Evolutionary conservation across 495 filamentous ascomycete species (phyloP), one percentile per base, ranked within the genome.

Genomic region (Aspergillus affinis): DNA sequence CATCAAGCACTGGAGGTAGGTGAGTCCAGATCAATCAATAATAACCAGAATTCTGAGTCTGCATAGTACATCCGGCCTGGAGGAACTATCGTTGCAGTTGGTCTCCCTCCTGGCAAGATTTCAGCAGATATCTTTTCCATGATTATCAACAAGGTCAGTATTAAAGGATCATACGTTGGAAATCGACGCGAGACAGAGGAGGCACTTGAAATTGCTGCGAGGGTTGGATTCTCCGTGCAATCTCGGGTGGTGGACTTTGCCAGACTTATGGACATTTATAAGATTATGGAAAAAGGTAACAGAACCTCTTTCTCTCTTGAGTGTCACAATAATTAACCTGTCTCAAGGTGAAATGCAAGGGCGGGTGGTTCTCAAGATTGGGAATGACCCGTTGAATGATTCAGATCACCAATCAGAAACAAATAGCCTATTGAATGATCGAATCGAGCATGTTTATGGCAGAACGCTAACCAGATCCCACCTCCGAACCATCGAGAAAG

Each of bases 131-230:
- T 61, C 26, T 61, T 56, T 8, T 26, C 59, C 1, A 51, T 61
- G 27, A 52, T 61, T 3, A 50, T 32, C 19, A 46, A 46, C n/a
- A 61, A 61, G 27, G 32, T 56, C 19, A 56, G 18, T 26, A 56
- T 61, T 6, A 61, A 56, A 27, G 59, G 59, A 6, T 61, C 59
- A 9, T 61, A 61, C 21, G 59, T 55, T 20, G 59, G 59, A 8
- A 61, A 61, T 19, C 26, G 59, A 27, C 15, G 27, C 15, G 59
- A 61, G 27, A 61, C 59, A 10, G 59, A 61, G 20, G 59, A 61
- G 45, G 59, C 53, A 7, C 53, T 61, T 3, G 45, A n/a, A 6
- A 51, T 61, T 15, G n/a, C 55, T n/a, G 29, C 21, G 13, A 18
- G 48, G 18, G 30, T 29, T 8, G 52, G 59, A 5, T 26, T 61